A percentile compares a stretch with the other conserved stretches of the same genome.
Conservation (phyloP, 2,329 filamentous ascomycete genomes). For the Verticillium tricorpus region DNA sequence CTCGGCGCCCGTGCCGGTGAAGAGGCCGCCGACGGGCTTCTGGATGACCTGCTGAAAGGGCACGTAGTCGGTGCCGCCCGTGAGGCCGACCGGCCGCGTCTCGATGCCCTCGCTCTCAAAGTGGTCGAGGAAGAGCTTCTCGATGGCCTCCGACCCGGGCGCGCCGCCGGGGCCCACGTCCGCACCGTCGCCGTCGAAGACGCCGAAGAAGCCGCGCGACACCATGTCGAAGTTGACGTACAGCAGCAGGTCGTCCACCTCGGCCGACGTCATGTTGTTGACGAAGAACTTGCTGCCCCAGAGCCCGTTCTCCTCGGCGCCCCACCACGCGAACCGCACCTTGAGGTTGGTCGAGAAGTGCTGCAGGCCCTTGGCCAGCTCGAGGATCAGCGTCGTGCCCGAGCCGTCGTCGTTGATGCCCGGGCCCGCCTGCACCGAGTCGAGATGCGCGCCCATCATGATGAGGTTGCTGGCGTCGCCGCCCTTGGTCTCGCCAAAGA, state of each 20-base stretch:
- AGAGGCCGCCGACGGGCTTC: constrained; percentile 52
- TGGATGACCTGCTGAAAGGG: constrained; percentile 50
- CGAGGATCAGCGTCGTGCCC: constrained; percentile 33
- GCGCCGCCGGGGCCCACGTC: constrained; percentile 30
- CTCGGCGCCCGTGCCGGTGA: constrained; percentile 54
- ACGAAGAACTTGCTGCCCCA: constrained; percentile 31
- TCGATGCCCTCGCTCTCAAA: constrained; percentile 25
- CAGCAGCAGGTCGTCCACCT: constrained; percentile 27
- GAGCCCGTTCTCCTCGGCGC: constrained; percentile 38
- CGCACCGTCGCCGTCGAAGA: constrained; percentile 29
- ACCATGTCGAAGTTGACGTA: constrained; percentile 41
- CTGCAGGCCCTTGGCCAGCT: constrained; percentile 32
- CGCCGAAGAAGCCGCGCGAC: constrained; percentile 26
- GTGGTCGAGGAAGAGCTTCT: constrained; percentile 27
- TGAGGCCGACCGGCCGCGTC: constrained; percentile 19
- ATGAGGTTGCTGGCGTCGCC: constrained; percentile 37
- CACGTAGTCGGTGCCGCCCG: constrained; percentile 55
- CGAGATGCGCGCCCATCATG: constrained; percentile 37
- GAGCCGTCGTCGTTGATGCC: constrained; percentile 44
- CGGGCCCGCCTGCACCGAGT: constrained; percentile 37
- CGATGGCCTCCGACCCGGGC: constrained; percentile 24
- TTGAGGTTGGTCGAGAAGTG: constrained; percentile 30
- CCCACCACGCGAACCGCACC: constrained; percentile 40
- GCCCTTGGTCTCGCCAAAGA: constrained; percentile 39
- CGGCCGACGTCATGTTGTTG: constrained; percentile 23